Conservation (phyloP, 495 filamentous ascomycete genomes). For the Aspergillus sclerotioniger region DNA sequence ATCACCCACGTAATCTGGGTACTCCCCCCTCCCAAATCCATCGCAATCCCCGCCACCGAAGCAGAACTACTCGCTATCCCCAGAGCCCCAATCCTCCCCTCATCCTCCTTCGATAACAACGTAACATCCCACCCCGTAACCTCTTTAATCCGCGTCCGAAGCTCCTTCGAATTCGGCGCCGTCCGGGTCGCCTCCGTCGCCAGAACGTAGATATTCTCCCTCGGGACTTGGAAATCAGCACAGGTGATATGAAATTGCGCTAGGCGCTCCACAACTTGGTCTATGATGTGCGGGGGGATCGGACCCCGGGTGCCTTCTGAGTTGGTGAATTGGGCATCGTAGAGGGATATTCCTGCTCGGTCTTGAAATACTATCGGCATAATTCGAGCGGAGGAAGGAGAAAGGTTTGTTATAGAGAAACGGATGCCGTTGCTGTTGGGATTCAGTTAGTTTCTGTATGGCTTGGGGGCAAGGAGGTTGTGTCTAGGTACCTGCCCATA, state of each 20-base stretch:
- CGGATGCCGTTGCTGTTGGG: constrained; percentile 79
- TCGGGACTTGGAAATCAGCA: constrained; percentile 61
- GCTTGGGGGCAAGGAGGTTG: neutral
- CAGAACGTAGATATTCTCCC: constrained; percentile 64
- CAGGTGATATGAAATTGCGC: constrained; percentile 70
- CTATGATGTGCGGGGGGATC: constrained; percentile 62
- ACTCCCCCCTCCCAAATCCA: constrained; percentile 87
- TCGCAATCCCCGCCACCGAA: constrained; percentile 64
- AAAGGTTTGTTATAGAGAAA: constrained; percentile 79
- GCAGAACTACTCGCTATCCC: constrained; percentile 72
- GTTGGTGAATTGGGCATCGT: constrained; percentile 67
- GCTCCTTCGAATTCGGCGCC: constrained; percentile 67
- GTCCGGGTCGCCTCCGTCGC: constrained; percentile 85
- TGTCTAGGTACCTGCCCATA: constrained; percentile 62
- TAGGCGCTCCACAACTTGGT: constrained; percentile 58
- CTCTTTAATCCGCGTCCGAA: constrained; percentile 58
- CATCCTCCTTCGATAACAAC: constrained; percentile 72
- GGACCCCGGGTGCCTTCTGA: constrained; percentile 34
- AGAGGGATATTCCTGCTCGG: constrained; percentile 77
- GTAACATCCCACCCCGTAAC: constrained; percentile 64
- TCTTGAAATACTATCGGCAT: constrained; percentile 74
- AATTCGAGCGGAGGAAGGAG: constrained; percentile 63
- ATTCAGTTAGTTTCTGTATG: neutral
- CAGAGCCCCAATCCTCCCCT: constrained; percentile 76
- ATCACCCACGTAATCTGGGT: constrained; percentile 83